Evolutionary conservation across 495 filamentous ascomycete genomes (phyloP).

Genomic region (Penicillium goetzii): DNA sequence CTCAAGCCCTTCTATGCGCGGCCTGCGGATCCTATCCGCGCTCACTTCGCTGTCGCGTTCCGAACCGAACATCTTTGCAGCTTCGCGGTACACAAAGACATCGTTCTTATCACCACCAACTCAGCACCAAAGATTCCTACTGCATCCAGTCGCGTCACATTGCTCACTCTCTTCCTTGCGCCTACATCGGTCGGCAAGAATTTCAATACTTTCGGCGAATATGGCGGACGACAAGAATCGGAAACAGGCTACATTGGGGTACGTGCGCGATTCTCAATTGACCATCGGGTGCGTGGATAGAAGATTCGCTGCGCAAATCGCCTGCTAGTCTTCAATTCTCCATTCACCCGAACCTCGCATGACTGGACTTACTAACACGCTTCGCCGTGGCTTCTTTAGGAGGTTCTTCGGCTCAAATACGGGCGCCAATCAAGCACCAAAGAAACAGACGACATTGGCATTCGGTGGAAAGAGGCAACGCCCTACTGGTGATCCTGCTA

Average conservation of each 20-base stretch:
- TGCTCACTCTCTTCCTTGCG: neutral
- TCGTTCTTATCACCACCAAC: constrained; percentile 4
- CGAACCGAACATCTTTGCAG: constrained; percentile 12
- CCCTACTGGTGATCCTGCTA: constrained; percentile 25
- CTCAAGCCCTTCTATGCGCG: constrained; percentile 37
- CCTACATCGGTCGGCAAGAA: neutral
- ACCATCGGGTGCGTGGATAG: constrained; percentile 75
- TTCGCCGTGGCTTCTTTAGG: constrained; percentile 24
- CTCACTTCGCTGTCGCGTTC: constrained; percentile 26
- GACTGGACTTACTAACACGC: constrained; percentile 6
- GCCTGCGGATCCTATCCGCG: constrained; percentile 25
- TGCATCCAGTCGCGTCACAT: neutral
- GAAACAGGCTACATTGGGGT: constrained; percentile 93
- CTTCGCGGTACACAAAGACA: neutral
- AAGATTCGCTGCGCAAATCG: neutral
- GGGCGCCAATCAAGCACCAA: constrained; percentile 47
- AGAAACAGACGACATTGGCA: constrained; percentile 74
- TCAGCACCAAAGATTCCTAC: neutral
- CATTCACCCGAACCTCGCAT: constrained; percentile 1
- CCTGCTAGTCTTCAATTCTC: constrained; percentile 6
- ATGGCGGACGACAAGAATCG: constrained; percentile 48
- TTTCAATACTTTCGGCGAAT: constrained; percentile 3
- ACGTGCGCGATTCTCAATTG: constrained; percentile 78
- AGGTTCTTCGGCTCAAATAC: constrained; percentile 51
- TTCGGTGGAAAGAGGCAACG: constrained; percentile 55